Evolutionary conservation across 108 stramenopile genomes (phyloP), one percentile per base, ranked within the genome.

Genomic region (Parmales sp.): DNA sequence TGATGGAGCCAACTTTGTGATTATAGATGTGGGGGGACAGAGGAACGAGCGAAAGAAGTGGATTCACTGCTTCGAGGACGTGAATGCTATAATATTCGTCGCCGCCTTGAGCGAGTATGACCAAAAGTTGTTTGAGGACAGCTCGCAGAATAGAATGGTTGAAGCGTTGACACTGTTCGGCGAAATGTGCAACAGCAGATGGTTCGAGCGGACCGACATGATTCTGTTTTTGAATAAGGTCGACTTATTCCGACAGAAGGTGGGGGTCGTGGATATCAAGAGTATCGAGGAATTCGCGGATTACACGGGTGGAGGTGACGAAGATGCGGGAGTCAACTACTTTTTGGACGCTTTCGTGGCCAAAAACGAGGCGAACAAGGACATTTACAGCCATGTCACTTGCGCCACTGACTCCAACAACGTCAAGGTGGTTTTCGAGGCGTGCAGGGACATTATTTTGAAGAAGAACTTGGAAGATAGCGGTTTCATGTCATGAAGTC

Each of bases 11-110:
- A 20, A 7, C 7, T 71, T 71, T 19, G 48, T 34, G 1, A 64
- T 71, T 43, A 41, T 31, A 13, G 70, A 70, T 31, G 70, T 70
- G 1, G 70, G 70, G 37, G 70, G 70, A 16, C 70, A 70, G 74
- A 78, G 82, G 38, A 83, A 83, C 78, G 82, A 83, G 76, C 78
- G 82, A n/a, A 80, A 80, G 45, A 83, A 83, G 70, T 83, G 82
- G 82, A 83, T 83, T 34, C 81, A 83, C 76, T 82, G 78, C 80
- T 83, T 83, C 45, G 82, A 83, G 41, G 74, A 79, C 41, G 77
- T 75, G n/a, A 75, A 63, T 16, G 70, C 75, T 16, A 51, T 76
- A 31, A 67, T 76, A 41, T 76, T 65, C 29, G 75, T 76, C 25
- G 70, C 71, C 13, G 65, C 69, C 13, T 48, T 76, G 38, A 37